Conservation (phyloP, 2,329 filamentous ascomycete genomes). For the Ascochyta viciae-villosae region DNA sequence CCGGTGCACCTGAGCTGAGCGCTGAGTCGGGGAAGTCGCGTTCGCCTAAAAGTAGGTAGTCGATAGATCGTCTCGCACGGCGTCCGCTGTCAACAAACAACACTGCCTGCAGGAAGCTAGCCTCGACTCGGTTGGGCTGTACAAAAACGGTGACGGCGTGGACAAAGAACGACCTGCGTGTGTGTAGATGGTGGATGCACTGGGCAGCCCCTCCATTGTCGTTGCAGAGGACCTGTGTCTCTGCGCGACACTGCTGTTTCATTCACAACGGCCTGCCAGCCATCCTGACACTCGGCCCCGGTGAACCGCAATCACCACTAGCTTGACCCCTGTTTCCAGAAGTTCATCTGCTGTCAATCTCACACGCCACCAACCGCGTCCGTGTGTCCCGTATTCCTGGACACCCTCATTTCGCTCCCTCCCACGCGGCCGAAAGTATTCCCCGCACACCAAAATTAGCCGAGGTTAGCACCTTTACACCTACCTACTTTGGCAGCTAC, state of each 20-base stretch:
- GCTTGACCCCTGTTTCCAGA: slow-evolving; percentile 22
- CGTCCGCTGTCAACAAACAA: slow-evolving; percentile 19
- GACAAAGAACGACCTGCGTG: neutral
- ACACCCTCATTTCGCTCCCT: slow-evolving; percentile 9
- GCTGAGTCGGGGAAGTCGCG: slow-evolving; percentile 18
- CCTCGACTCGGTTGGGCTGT: neutral
- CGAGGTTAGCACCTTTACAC: too few relatives aligned
- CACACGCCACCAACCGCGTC: slow-evolving; percentile 19
- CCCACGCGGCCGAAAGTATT: too few relatives aligned
- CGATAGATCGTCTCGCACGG: neutral
- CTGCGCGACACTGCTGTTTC: slow-evolving; percentile 16
- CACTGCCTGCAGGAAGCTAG: slow-evolving; percentile 17
- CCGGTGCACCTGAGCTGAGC: slow-evolving; percentile 9
- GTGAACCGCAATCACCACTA: slow-evolving; percentile 22
- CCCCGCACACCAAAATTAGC: too few relatives aligned
- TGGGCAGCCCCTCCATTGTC: slow-evolving; percentile 12
- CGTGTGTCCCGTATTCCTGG: slow-evolving; percentile 12
- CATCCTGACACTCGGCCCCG: slow-evolving; percentile 14
- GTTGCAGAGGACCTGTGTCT: neutral
- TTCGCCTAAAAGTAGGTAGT: neutral
- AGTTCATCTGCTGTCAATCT: slow-evolving; percentile 15
- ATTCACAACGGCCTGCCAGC: slow-evolving; percentile 12
- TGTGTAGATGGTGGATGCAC: slow-evolving; percentile 10
- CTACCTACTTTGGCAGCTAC: too few relatives aligned
- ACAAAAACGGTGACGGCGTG: slow-evolving; percentile 8